Evolutionary conservation across 1,139 yeast species (phyloP).

Genomic region (Yamadazyma triangularis): DNA sequence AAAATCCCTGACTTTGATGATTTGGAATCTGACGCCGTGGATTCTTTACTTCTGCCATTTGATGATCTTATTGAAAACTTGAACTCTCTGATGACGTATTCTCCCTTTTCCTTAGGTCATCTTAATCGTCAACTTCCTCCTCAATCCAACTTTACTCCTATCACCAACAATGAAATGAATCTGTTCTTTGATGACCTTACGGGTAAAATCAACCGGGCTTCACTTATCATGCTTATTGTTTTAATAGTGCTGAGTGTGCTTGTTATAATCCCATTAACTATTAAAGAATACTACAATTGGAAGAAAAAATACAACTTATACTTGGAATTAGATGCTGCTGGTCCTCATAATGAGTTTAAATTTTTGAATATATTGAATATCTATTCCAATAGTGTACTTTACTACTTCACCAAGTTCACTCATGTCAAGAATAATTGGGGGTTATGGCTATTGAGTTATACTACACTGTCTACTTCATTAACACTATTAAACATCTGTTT

Average conservation of each 20-base stretch:
- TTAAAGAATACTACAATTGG: constrained; percentile 50
- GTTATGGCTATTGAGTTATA: constrained; percentile 48
- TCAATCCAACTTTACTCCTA: constrained; percentile 16
- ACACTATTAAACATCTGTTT: constrained; percentile 42
- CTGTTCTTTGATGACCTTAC: constrained; percentile 6
- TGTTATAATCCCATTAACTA: constrained; percentile 36
- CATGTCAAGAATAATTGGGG: constrained; percentile 4
- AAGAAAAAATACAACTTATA: constrained; percentile 28
- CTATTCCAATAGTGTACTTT: constrained; percentile 16
- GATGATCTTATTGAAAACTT: constrained; percentile 12
- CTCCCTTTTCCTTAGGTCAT: no score
- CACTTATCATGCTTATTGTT: constrained; percentile 7
- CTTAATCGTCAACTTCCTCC: constrained; percentile 1
- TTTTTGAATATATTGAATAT: constrained; percentile 16
- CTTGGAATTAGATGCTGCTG: constrained; percentile 12
- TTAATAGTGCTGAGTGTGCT: constrained; percentile 26
- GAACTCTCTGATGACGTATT: constrained; percentile 7
- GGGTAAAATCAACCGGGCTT: constrained; percentile 3
- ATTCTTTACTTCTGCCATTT: constrained; percentile 17
- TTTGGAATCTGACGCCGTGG: constrained; percentile 34
- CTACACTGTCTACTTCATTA: constrained; percentile 44
- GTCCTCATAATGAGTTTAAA: constrained; percentile 6
- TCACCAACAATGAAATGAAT: constrained; percentile 12
- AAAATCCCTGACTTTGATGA: constrained; percentile 55
- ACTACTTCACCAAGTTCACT: constrained; percentile 10